Conservation (phyloP, 2,329 filamentous ascomycete genomes). For the Calonectria ilicicola region DNA sequence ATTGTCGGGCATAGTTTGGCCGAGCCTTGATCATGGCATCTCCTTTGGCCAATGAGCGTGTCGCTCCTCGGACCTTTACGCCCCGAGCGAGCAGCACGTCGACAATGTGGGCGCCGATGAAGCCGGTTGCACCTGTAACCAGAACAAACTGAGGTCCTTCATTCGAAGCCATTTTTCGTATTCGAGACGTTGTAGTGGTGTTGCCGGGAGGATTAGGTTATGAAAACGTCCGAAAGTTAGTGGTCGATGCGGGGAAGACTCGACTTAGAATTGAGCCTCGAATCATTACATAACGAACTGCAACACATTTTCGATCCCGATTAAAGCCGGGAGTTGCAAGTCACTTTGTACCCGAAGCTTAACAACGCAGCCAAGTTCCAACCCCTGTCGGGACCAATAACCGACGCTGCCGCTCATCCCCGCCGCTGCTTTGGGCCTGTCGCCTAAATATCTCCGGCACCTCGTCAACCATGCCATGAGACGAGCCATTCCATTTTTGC, state of each 20-base stretch:
- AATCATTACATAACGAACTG: background rate
- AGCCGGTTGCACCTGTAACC: slow-evolving; percentile 42
- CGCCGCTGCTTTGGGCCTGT: slow-evolving; percentile 16
- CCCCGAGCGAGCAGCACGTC: slow-evolving; percentile 46
- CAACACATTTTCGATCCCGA: background rate
- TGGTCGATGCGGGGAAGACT: slow-evolving; percentile 6
- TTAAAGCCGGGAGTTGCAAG: background rate
- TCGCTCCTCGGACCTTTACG: slow-evolving; percentile 46
- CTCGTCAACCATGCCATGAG: too few relatives aligned
- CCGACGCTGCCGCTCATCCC: slow-evolving; percentile 17
- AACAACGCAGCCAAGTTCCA: background rate
- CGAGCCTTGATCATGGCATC: slow-evolving; percentile 51
- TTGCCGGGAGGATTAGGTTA: background rate
- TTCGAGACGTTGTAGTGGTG: background rate
- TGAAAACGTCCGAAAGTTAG: background rate
- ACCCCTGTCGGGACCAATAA: background rate
- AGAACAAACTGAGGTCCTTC: slow-evolving; percentile 28
- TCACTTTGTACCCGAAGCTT: slow-evolving; percentile 3
- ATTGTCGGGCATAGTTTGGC: slow-evolving; percentile 46
- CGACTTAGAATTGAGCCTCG: background rate
- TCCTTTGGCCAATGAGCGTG: slow-evolving; percentile 45
- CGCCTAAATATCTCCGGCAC: slow-evolving; percentile 21
- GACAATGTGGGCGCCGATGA: slow-evolving; percentile 51
- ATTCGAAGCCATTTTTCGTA: background rate
- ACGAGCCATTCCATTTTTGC: background rate